These are phyloP conservation scores for Fennellomyces sp. DNA, from an alignment of 371 early-diverging fungal genomes.

Conservation along the genomic window DNA sequence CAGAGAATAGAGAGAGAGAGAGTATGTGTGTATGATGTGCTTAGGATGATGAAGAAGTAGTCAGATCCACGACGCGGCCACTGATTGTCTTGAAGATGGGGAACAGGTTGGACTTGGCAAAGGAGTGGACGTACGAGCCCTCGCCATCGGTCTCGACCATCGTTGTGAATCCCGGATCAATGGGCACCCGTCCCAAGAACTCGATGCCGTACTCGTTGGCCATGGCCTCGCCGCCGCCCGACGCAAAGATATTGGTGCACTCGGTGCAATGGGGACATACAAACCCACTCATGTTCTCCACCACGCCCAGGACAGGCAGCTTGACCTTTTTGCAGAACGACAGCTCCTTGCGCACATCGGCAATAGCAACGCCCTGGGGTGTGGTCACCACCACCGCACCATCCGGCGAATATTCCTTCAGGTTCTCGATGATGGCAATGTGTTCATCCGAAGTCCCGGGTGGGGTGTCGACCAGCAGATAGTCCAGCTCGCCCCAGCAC, in stretches of 20 bases:
- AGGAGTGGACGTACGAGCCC: slow-evolving; percentile 56
- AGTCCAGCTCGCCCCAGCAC: slow-evolving; percentile 86
- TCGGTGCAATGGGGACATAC: slow-evolving; percentile 90
- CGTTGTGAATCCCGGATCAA: slow-evolving; percentile 77
- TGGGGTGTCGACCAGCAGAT: slow-evolving; percentile 93
- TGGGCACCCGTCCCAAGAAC: slow-evolving; percentile 86
- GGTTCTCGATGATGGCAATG: slow-evolving; percentile 76
- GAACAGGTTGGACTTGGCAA: slow-evolving; percentile 61
- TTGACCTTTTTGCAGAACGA: slow-evolving; percentile 85
- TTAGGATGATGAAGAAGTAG: neutral
- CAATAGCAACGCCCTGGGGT: slow-evolving; percentile 85
- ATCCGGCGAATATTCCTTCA: slow-evolving; percentile 75
- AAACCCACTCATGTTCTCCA: slow-evolving; percentile 96
- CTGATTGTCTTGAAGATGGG: slow-evolving; percentile 65
- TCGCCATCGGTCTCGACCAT: slow-evolving; percentile 66
- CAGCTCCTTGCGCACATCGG: slow-evolving; percentile 88
- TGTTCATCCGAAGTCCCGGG: slow-evolving; percentile 98
- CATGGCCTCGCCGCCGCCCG: slow-evolving; percentile 91
- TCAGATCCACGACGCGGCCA: slow-evolving; percentile 42
- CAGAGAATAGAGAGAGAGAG: neutral
- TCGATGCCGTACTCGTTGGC: slow-evolving; percentile 78
- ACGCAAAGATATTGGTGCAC: slow-evolving; percentile 91
- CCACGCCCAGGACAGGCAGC: slow-evolving; percentile 81
- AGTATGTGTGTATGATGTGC: neutral
- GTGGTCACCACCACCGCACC: slow-evolving; percentile 93